phyloP scores from a whole-genome alignment of 2,329 filamentous ascomycete genomes.

The Alternaria atra region DNA sequence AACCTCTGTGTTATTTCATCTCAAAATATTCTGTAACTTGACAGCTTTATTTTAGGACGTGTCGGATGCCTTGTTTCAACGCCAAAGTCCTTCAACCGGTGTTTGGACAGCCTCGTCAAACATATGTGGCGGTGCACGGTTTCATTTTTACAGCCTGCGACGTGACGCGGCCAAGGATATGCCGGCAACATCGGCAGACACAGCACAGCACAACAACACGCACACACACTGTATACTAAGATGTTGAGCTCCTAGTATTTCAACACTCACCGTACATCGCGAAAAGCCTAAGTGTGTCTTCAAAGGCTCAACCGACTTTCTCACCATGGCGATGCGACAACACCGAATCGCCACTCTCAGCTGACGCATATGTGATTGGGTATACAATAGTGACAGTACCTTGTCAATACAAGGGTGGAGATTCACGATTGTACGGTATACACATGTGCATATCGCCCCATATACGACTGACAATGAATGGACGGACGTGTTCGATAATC shows the following conservation, averaged over 20 bases:
- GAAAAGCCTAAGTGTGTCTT: background rate
- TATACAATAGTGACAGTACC: background rate
- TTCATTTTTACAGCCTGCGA: constrained; percentile 12
- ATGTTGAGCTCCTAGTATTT: background rate
- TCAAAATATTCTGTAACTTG: constrained; percentile 5
- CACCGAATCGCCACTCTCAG: background rate
- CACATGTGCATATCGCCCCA: background rate
- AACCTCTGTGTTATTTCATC: constrained; percentile 3
- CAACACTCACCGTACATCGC: background rate
- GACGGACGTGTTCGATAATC: background rate
- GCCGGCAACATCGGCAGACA: constrained; percentile 21
- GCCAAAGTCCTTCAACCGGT: constrained; percentile 1
- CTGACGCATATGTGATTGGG: background rate
- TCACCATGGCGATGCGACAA: background rate
- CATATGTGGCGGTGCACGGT: constrained; percentile 30
- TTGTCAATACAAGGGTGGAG: background rate
- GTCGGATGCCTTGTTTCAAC: constrained; percentile 8
- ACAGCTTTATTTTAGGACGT: constrained; percentile 8
- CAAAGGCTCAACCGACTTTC: background rate
- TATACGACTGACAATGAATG: background rate
- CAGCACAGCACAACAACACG: background rate
- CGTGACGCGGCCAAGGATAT: constrained; percentile 24
- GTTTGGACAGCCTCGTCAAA: constrained; percentile 9
- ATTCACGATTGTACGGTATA: background rate
- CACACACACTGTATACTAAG: background rate